These are phyloP conservation scores for Cryptococcus hybrid DNA, from an alignment of 1,284 basidiomycete species.

Conservation along the genomic window DNA sequence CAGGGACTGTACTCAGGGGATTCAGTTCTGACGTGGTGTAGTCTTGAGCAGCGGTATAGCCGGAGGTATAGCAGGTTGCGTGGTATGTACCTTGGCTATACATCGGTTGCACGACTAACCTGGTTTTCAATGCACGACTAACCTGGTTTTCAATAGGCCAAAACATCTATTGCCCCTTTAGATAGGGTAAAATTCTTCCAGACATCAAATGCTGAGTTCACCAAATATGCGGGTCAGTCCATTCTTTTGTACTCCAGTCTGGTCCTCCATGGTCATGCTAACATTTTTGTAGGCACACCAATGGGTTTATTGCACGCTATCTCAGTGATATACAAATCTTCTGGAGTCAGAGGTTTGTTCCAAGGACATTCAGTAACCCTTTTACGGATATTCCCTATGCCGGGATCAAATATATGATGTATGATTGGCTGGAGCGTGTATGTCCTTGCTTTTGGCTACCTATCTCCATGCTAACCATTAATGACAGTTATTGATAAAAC, in stretches of 20 bases:
- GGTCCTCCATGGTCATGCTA: neutral
- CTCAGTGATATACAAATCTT: slow-evolving; percentile 69
- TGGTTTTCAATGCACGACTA: neutral
- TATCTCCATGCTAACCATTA: slow-evolving; percentile 1
- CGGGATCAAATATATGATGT: slow-evolving; percentile 96
- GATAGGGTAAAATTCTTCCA: slow-evolving; percentile 99
- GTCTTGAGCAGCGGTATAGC: slow-evolving; percentile 64
- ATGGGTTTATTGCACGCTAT: slow-evolving; percentile 73
- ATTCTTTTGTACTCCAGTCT: neutral
- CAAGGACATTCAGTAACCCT: slow-evolving; percentile 94
- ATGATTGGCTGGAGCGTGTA: slow-evolving; percentile 81
- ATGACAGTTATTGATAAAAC: slow-evolving; percentile 71
- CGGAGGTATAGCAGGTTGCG: slow-evolving; percentile 89
- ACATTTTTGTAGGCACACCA: slow-evolving; percentile 32
- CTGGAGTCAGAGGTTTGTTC: slow-evolving; percentile 76
- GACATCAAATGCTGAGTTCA: slow-evolving; percentile 92
- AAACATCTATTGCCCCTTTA: slow-evolving; percentile 94
- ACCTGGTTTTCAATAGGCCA: slow-evolving; percentile 61
- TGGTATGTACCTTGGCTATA: slow-evolving; percentile 60
- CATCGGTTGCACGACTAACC: neutral
- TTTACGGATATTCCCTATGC: slow-evolving; percentile 81
- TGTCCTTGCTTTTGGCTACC: slow-evolving; percentile 30
- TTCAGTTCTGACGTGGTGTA: slow-evolving; percentile 9
- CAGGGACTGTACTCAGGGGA: neutral
- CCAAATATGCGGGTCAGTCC: slow-evolving; percentile 78